Percentiles rank a stretch among this genome's conserved stretches.
These are phyloP conservation scores for Ehretia macrophylla DNA, from an alignment of 257 asterid species.

Conservation along the genomic window DNA sequence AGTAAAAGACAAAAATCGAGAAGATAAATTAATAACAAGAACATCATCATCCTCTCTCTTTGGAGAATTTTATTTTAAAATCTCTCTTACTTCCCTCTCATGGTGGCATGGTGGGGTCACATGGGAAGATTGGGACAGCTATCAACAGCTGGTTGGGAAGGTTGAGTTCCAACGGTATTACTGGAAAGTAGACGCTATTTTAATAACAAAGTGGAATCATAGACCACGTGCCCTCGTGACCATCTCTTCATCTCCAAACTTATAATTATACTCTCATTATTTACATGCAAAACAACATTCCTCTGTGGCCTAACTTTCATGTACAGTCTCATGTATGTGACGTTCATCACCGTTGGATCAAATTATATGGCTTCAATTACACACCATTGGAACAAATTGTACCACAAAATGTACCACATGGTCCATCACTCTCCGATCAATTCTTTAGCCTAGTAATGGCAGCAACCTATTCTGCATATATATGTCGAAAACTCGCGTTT, in stretches of 20 bases:
- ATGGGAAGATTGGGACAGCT: slow-evolving; percentile 92
- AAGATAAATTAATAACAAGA: slow-evolving; percentile 35
- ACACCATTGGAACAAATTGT: neutral
- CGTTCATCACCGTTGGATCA: slow-evolving; percentile 23
- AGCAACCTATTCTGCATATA: neutral
- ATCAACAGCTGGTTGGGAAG: slow-evolving; percentile 64
- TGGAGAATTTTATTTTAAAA: neutral
- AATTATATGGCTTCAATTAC: neutral
- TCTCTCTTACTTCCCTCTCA: neutral
- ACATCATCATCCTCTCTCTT: slow-evolving; percentile 20
- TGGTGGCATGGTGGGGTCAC: slow-evolving; percentile 54
- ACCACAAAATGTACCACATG: neutral
- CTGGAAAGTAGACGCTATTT: slow-evolving; percentile 46
- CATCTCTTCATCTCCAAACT: slow-evolving; percentile 11
- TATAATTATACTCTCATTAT: slow-evolving; percentile 17
- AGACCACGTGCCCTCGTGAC: slow-evolving; percentile 84
- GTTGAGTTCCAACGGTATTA: slow-evolving; percentile 73
- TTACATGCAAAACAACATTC: slow-evolving; percentile 30
- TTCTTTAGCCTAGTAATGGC: neutral
- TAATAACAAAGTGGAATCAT: slow-evolving; percentile 58
- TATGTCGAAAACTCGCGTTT: neutral
- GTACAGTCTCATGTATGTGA: neutral
- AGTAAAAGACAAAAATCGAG: too few species aligned
- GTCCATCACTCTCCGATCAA: neutral
- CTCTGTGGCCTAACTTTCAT: slow-evolving; percentile 15